A percentile compares a stretch with the other conserved stretches of the same genome.
phyloP scores from a whole-genome alignment of 345 rosid genomes.

The Hibiscus mutabilis region DNA sequence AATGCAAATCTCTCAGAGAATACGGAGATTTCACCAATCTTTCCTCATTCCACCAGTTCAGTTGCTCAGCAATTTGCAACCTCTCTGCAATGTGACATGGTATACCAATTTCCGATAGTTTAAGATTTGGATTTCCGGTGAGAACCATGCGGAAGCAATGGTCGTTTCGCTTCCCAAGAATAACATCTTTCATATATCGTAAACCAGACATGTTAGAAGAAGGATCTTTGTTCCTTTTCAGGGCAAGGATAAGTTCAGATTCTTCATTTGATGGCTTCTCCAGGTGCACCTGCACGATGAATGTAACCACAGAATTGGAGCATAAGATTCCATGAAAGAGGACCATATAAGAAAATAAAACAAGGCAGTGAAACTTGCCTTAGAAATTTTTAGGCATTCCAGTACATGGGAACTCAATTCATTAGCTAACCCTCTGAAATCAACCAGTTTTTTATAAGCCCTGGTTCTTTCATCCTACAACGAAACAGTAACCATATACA shows the following conservation, averaged over 20 bases:
- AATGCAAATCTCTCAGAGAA: slow-evolving; percentile 42
- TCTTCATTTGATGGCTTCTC: slow-evolving; percentile 54
- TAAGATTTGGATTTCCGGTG: slow-evolving; percentile 66
- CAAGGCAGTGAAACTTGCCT: slow-evolving; percentile 38
- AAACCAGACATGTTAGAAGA: slow-evolving; percentile 57
- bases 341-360: neutral
- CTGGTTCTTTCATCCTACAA: too few species aligned
- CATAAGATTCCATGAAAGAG: neutral
- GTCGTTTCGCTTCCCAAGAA: slow-evolving; percentile 81
- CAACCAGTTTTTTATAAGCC: slow-evolving; percentile 27
- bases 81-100: slow-evolving; percentile 70
- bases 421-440: slow-evolving; percentile 28
- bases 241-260: slow-evolving; percentile 21
- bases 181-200: slow-evolving; percentile 77
- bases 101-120: slow-evolving; percentile 72
- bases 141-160: slow-evolving; percentile 84
- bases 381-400: slow-evolving; percentile 71
- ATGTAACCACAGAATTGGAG: slow-evolving; percentile 3
- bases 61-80: slow-evolving; percentile 64
- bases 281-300: slow-evolving; percentile 46
- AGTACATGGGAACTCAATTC: slow-evolving; percentile 63
- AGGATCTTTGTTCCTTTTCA: slow-evolving; percentile 32
- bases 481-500: too few species aligned
- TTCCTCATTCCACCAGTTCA: slow-evolving; percentile 65
- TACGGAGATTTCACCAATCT: slow-evolving; percentile 40